Evolutionary conservation across 495 filamentous ascomycete species (phyloP).

Genomic region (Parmelia sp.): DNA sequence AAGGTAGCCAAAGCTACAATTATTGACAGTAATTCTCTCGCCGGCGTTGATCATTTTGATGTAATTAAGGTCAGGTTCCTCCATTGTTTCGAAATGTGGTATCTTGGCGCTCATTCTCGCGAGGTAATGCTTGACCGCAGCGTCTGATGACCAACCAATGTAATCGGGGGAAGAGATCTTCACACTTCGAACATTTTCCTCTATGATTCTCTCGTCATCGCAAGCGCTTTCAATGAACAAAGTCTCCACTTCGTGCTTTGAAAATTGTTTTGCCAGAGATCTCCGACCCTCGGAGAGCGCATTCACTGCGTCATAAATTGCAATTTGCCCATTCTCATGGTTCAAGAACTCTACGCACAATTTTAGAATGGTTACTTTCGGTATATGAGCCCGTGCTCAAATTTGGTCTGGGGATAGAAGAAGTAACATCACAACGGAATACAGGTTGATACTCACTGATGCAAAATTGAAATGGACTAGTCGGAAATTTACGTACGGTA

Average conservation of each 20-base stretch:
- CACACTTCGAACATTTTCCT: conserved; percentile 93
- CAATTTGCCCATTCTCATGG: conserved; percentile 95
- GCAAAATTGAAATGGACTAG: background rate
- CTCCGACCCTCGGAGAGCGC: conserved; percentile 75
- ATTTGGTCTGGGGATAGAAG: background rate
- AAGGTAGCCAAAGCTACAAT: conserved; percentile 89
- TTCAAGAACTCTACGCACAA: conserved; percentile 61
- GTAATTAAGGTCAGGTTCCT: conserved; percentile 86
- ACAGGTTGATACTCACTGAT: background rate
- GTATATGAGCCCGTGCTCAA: background rate
- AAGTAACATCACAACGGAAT: background rate
- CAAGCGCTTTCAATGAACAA: conserved; percentile 96
- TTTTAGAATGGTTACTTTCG: background rate
- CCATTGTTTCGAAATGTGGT: conserved; percentile 94
- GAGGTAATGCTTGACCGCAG: conserved; percentile 87
- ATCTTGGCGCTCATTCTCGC: conserved; percentile 84
- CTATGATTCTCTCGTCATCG: conserved; percentile 85
- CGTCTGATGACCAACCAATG: conserved; percentile 79
- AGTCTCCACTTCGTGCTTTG: conserved; percentile 92
- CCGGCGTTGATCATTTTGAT: conserved; percentile 99
- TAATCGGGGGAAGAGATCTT: conserved; percentile 95
- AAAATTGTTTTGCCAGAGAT: conserved; percentile 89
- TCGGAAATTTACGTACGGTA: conserved; percentile 41
- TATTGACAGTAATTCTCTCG: conserved; percentile 86
- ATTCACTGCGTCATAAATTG: conserved; percentile 99